A percentile compares a stretch with the other conserved stretches of the same genome.
phyloP scores from a whole-genome alignment of 441 rosid species.

The Pelargonium myrrhifolium region DNA sequence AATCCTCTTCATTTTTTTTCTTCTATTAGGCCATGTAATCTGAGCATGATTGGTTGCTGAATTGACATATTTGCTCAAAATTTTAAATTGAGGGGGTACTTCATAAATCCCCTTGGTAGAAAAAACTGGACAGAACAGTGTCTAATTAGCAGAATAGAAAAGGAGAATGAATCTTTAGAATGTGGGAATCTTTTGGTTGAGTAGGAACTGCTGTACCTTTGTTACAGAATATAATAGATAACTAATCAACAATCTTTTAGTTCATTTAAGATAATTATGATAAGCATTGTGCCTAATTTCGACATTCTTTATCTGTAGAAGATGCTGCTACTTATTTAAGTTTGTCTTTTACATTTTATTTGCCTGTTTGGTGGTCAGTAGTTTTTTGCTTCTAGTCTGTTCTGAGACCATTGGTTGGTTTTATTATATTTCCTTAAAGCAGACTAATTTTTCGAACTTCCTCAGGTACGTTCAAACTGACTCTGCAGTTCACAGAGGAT shows the following conservation, averaged over 20 bases:
- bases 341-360: background rate
- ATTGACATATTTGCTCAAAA: background rate
- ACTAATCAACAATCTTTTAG: background rate
- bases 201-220: background rate
- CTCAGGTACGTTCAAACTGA: conserved; percentile 46
- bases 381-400: background rate
- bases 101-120: background rate
- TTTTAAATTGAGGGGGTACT: background rate
- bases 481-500: conserved; percentile 43
- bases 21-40: background rate
- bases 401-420: background rate
- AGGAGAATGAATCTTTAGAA: background rate
- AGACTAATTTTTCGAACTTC: conserved; percentile 8
- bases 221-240: background rate
- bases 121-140: background rate
- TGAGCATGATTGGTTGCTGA: background rate
- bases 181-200: background rate
- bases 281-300: background rate
- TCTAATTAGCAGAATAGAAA: background rate
- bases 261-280: background rate
- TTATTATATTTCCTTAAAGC: background rate
- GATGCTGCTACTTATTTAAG: background rate
- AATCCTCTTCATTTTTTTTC: background rate
- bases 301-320: background rate
- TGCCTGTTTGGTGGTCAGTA: background rate